Percentiles rank a stretch among this genome's conserved stretches.
Evolutionary conservation across 2,329 filamentous ascomycete species (phyloP).

Genomic region (Coniella lustricola): DNA sequence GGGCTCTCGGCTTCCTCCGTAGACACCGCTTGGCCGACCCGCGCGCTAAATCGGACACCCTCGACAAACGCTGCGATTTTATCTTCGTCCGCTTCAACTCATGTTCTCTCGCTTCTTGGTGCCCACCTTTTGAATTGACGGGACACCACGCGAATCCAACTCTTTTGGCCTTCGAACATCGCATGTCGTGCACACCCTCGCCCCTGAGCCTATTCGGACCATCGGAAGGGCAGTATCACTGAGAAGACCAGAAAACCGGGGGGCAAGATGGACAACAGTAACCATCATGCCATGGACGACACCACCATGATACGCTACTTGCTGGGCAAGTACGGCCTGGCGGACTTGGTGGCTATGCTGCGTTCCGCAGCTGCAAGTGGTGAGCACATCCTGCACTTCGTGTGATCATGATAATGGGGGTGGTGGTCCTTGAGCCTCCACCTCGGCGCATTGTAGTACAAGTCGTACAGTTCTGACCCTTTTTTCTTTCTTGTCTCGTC

Average conservation of each 20-base stretch:
- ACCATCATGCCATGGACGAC: constrained; percentile 14
- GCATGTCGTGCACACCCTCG: constrained; percentile 13
- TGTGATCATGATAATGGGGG: background rate
- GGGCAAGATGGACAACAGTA: constrained; percentile 13
- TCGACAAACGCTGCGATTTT: constrained; percentile 3
- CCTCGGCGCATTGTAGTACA: too few relatives aligned
- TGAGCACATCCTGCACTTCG: constrained; percentile 8
- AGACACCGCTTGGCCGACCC: constrained; percentile 12
- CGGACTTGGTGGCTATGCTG: constrained; percentile 15
- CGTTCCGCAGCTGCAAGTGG: constrained; percentile 15
- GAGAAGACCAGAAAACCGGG: background rate
- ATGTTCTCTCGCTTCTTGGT: background rate
- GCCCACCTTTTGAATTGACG: background rate
- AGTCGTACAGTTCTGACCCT: too few relatives aligned
- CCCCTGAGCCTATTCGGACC: constrained; percentile 13
- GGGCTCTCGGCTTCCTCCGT: constrained; percentile 5
- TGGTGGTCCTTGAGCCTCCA: too few relatives aligned
- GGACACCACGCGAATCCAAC: background rate
- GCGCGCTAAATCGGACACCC: constrained; percentile 11
- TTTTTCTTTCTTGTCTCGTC: constrained; percentile 1
- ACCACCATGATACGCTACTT: constrained; percentile 16
- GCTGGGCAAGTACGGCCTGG: constrained; percentile 16
- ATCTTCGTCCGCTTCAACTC: constrained; percentile 1
- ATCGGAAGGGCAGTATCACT: constrained; percentile 6
- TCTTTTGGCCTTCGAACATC: background rate